Percentiles rank a stretch among this genome's conserved stretches.
These are phyloP conservation scores for Saraca asoca DNA, from an alignment of 331 rosid genomes.

Conservation along the genomic window DNA sequence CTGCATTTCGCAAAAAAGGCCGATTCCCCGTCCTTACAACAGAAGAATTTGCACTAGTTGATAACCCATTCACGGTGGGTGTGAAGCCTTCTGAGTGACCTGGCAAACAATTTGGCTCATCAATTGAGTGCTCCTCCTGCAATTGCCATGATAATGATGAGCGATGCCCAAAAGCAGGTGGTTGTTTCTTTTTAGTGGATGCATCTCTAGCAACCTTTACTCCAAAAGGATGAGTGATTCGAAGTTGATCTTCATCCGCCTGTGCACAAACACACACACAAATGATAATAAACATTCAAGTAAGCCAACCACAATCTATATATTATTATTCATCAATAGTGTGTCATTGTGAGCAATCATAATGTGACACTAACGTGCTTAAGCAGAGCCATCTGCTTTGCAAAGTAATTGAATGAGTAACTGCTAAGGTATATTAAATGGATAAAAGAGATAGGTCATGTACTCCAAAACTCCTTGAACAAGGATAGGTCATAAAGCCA, in stretches of 20 bases:
- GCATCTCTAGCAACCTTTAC: conserved; percentile 51
- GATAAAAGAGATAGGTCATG: background rate
- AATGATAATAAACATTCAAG: conserved; percentile 22
- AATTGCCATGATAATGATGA: conserved; percentile 64
- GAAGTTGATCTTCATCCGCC: conserved; percentile 66
- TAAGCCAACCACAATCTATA: conserved; percentile 3
- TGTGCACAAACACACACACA: conserved; percentile 38
- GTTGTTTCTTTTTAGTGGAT: conserved; percentile 50
- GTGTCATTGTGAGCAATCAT: background rate
- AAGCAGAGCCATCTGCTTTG: background rate
- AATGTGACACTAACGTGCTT: background rate
- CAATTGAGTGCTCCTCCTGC: conserved; percentile 57
- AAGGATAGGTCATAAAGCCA: background rate
- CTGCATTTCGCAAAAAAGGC: conserved; percentile 39
- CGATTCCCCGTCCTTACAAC: conserved; percentile 51
- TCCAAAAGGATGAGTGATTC: conserved; percentile 35
- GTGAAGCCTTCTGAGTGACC: conserved; percentile 54
- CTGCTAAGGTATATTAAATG: background rate
- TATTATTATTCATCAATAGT: background rate
- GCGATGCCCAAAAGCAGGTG: conserved; percentile 52
- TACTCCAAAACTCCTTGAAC: background rate
- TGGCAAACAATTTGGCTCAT: conserved; percentile 50
- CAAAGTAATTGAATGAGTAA: background rate
- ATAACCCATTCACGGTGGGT: conserved; percentile 48
- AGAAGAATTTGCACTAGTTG: conserved; percentile 45